These are phyloP conservation scores for Penicillium sp. DNA, from an alignment of 2,329 filamentous ascomycete genomes.

Conservation along the genomic window DNA sequence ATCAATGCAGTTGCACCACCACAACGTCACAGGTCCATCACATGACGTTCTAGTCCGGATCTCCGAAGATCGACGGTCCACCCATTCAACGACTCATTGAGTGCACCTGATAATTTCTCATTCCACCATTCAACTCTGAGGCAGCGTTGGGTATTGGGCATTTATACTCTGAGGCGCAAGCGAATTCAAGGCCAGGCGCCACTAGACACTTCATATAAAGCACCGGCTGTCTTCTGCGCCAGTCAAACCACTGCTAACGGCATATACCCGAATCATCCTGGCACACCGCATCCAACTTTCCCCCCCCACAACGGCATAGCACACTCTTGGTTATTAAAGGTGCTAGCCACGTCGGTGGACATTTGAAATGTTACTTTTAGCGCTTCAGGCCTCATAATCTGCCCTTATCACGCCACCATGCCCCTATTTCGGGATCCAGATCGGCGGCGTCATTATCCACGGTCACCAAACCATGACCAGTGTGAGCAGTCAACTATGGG, in stretches of 20 bases:
- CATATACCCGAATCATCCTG: slow-evolving; percentile 15
- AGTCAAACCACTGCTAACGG: slow-evolving; percentile 16
- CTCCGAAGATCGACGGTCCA: slow-evolving; percentile 10
- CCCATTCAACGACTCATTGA: not conserved
- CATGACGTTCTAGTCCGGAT: slow-evolving; percentile 13
- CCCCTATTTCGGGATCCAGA: slow-evolving; percentile 38
- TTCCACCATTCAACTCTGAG: not conserved
- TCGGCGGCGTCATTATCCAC: slow-evolving; percentile 29
- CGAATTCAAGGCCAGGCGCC: not conserved
- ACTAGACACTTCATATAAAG: slow-evolving; percentile 1
- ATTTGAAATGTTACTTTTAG: slow-evolving; percentile 28
- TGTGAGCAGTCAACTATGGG: slow-evolving; percentile 13
- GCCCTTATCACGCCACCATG: slow-evolving; percentile 29
- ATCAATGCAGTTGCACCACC: not conserved
- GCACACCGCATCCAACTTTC: slow-evolving; percentile 25
- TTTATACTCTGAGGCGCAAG: not conserved
- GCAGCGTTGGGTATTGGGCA: not conserved
- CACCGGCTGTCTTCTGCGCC: slow-evolving; percentile 12
- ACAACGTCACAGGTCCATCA: slow-evolving; percentile 13
- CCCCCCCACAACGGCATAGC: slow-evolving; percentile 19
- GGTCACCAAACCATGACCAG: slow-evolving; percentile 25
- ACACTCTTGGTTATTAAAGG: slow-evolving; percentile 10
- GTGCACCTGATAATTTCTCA: not conserved
- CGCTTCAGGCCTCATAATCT: slow-evolving; percentile 16
- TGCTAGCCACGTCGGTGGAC: slow-evolving; percentile 16